Evolutionary conservation across 179 eudicot genomes (phyloP), one percentile per base, ranked within the genome.

Genomic region (Patellifolia procumbens): DNA sequence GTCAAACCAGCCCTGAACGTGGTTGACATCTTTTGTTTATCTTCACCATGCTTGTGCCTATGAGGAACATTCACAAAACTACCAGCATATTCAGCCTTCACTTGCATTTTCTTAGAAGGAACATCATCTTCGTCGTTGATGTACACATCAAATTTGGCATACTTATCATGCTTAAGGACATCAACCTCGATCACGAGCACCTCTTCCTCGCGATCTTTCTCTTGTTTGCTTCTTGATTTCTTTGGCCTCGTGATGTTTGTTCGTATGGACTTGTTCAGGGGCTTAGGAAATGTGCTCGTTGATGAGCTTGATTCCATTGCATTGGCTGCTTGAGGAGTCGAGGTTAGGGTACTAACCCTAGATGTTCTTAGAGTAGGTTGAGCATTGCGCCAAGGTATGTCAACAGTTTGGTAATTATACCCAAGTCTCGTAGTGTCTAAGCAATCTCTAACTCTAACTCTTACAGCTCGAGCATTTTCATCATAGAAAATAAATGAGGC

Each of bases 21-120:
- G 1, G 90, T 89, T 78, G 67, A 85, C 56, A 84, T 70, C 80
- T 80, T 88, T 12, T 83, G 46, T 56, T 15, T 15, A 37, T 76
- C 29, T 68, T 79, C 80, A 37, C 61, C 77, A 35, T 73, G 81
- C 77, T 85, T 85, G 46, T 88, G 91, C 34, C 76, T 85, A 60
- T 88, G 97, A 4, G 94, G 92, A 68, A 93, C 90, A 13, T 88
- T 89, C 80, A 90, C 90, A 42, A 87, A 93, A 37, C 97, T 93
- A 15, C 97, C 97, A 1, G 97, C 97, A 42, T 85, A 93, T 85
- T 91, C 97, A 0, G 82, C 82, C 74, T 78, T 81, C 1, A 88
- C 81, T 45, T 86, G 82, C 28, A 61, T 71, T 52, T 73, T 74
- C 53, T 70, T 76, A 0, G 79, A 81, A 10, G 79, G 69, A 52